These are phyloP conservation scores for Euphorbia lathyris DNA, from an alignment of 345 rosid genomes.

Conservation along the genomic window DNA sequence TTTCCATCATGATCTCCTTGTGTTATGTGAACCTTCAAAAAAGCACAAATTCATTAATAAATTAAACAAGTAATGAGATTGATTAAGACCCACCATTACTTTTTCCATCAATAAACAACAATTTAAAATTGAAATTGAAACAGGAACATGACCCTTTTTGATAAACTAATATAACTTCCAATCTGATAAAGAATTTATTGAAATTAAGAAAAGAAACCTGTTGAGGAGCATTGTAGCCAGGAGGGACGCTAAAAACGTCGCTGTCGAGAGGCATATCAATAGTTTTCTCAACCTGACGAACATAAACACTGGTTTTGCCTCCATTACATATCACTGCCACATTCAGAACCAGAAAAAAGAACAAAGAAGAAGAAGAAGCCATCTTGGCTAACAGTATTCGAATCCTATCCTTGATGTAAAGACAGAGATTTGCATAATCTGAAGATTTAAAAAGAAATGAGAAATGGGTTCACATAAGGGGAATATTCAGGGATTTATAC, in stretches of 20 bases:
- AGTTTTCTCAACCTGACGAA: slow-evolving; percentile 48
- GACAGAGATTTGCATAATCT: not conserved
- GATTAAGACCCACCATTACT: slow-evolving; percentile 1
- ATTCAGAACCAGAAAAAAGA: slow-evolving; percentile 37
- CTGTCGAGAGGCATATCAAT: slow-evolving; percentile 75
- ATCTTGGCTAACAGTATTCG: not conserved
- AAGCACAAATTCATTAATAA: slow-evolving; percentile 5
- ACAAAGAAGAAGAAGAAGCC: slow-evolving; percentile 13
- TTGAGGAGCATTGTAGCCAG: slow-evolving; percentile 86
- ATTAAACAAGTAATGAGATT: slow-evolving; percentile 7
- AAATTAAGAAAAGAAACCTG: slow-evolving; percentile 41
- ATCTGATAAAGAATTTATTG: too few species aligned
- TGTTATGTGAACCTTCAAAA: slow-evolving; percentile 68
- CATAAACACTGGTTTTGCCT: slow-evolving; percentile 61
- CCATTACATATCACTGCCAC: slow-evolving; percentile 49
- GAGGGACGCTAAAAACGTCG: slow-evolving; percentile 64
- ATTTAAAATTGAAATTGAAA: too few species aligned
- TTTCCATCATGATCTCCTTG: slow-evolving; percentile 87
- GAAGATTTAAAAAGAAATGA: too few species aligned
- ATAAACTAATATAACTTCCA: too few species aligned
- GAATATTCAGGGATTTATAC: slow-evolving; percentile 28
- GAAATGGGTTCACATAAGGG: not conserved
- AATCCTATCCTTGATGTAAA: not conserved
- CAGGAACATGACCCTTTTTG: too few species aligned
- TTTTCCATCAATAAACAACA: slow-evolving; percentile 3